phyloP scores from a whole-genome alignment of 768 basidiomycete genomes.

The Galerina sulciceps region DNA sequence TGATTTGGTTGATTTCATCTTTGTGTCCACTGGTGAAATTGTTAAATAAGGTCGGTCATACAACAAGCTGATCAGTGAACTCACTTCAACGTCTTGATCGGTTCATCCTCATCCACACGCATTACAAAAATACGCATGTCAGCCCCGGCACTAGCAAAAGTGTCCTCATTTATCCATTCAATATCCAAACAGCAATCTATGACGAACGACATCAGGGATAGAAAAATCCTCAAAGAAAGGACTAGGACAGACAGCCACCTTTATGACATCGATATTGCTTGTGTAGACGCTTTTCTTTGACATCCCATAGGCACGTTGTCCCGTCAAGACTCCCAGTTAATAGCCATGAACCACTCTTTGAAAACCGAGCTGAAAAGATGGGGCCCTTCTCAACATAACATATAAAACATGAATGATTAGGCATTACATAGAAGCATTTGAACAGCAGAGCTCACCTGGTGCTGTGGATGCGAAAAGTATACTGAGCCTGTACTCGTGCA shows the following conservation, averaged over 20 bases:
- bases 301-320: slow-evolving; percentile 80
- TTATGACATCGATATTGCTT: slow-evolving; percentile 69
- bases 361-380: slow-evolving; percentile 81
- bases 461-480: slow-evolving; percentile 66
- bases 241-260: slow-evolving; percentile 44
- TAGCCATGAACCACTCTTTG: slow-evolving; percentile 72
- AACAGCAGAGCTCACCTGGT: slow-evolving; percentile 53
- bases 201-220: slow-evolving; percentile 5
- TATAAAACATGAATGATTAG: slow-evolving; percentile 30
- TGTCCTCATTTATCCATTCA: slow-evolving; percentile 75
- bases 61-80: slow-evolving; percentile 26
- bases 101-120: slow-evolving; percentile 52
- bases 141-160: slow-evolving; percentile 76
- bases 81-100: slow-evolving; percentile 67
- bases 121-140: slow-evolving; percentile 68
- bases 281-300: slow-evolving; percentile 60
- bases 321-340: slow-evolving; percentile 80
- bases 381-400: slow-evolving; percentile 64
- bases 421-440: slow-evolving; percentile 2
- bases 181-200: slow-evolving; percentile 80
- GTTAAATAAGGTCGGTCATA: not conserved
- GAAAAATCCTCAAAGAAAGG: not conserved
- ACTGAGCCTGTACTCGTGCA: slow-evolving; percentile 62
- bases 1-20: slow-evolving; percentile 80
- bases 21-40: slow-evolving; percentile 61